phyloP scores from a whole-genome alignment of 495 filamentous ascomycete genomes.

The Neurospora sp. region DNA sequence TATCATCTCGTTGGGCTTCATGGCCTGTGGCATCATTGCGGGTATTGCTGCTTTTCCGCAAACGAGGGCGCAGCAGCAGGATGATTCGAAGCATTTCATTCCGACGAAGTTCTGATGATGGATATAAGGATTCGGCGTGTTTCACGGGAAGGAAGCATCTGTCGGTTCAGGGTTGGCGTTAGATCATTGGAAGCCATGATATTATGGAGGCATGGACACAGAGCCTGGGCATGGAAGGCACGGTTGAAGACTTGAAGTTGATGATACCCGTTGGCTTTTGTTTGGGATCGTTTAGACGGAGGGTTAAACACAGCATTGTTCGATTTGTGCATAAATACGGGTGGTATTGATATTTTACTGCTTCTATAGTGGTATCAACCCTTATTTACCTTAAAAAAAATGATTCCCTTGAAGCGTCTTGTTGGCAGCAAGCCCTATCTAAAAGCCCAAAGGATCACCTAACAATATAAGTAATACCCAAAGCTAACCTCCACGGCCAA shows the following conservation, averaged over 20 bases:
- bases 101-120: conserved; percentile 25
- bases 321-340: neutral
- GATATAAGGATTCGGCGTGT: neutral
- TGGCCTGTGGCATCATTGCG: conserved; percentile 60
- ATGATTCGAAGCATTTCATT: conserved; percentile 58
- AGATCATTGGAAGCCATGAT: neutral
- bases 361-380: neutral
- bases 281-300: neutral
- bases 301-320: neutral
- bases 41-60: conserved; percentile 69
- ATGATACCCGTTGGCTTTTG: neutral
- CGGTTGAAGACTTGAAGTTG: neutral
- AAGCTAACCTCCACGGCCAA: no score
- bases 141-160: neutral
- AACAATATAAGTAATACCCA: no score
- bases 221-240: neutral
- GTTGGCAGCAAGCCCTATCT: no score
- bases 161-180: neutral
- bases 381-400: neutral
- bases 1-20: conserved; percentile 57
- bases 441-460: no score
- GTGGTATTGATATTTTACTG: neutral
- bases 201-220: neutral
- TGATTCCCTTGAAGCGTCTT: neutral
- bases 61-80: conserved; percentile 54